Evolutionary conservation across 441 rosid genomes (phyloP).

Genomic region (Biscutella laevigata): DNA sequence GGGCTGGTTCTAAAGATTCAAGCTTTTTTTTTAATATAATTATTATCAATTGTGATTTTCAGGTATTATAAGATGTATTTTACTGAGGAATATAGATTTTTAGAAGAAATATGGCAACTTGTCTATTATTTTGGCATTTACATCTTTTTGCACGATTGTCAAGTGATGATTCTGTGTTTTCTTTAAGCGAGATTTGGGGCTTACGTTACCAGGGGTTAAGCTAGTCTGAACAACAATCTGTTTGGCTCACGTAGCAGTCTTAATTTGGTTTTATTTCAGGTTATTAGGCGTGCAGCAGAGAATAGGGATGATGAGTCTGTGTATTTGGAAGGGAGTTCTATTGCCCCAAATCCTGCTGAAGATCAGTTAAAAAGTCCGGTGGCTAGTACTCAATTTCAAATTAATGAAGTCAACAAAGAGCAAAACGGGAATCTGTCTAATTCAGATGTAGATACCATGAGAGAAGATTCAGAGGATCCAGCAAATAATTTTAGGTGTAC

Average conservation of each 20-base stretch:
- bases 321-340: slow-evolving; percentile 22
- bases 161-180: slow-evolving; percentile 8
- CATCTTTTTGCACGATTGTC: background rate
- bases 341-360: slow-evolving; percentile 20
- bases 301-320: slow-evolving; percentile 28
- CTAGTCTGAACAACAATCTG: slow-evolving; percentile 5
- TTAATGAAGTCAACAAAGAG: slow-evolving; percentile 22
- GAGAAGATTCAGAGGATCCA: slow-evolving; percentile 27
- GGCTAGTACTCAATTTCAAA: slow-evolving; percentile 31
- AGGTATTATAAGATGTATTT: background rate
- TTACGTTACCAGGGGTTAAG: slow-evolving; percentile 4
- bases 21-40: background rate
- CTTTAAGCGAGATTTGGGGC: background rate
- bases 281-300: slow-evolving; percentile 31
- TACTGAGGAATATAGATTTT: background rate
- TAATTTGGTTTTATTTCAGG: slow-evolving; percentile 28
- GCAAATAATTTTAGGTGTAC: slow-evolving; percentile 58
- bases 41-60: background rate
- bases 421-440: slow-evolving; percentile 38
- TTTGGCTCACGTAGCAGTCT: slow-evolving; percentile 10
- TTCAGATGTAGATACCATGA: slow-evolving; percentile 35
- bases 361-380: slow-evolving; percentile 23
- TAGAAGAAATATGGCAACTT: slow-evolving; percentile 5
- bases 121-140: background rate
- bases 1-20: slow-evolving; percentile 2